phyloP scores from a whole-genome alignment of 495 filamentous ascomycete genomes.

The Penicillium angulare region DNA sequence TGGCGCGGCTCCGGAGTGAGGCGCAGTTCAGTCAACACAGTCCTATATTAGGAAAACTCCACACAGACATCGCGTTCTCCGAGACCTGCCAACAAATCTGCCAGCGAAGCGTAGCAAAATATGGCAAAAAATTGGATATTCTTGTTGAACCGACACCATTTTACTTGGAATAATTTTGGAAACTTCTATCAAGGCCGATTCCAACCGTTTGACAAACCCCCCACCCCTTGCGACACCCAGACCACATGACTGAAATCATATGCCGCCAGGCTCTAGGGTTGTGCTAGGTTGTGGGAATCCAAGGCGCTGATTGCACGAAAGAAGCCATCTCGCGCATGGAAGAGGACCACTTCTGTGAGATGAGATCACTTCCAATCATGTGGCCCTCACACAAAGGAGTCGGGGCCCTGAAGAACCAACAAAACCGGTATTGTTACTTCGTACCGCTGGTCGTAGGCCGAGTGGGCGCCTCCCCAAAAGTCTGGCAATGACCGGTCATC shows the following conservation, averaged over 20 bases:
- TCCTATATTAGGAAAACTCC: conserved; percentile 13
- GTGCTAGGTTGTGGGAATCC: conserved; percentile 9
- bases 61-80: conserved; percentile 7
- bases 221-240: conserved; percentile 4
- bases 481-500: conserved; percentile 18
- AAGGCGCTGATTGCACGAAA: conserved; percentile 14
- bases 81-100: neutral
- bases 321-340: conserved; percentile 5
- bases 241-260: conserved; percentile 31
- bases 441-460: neutral
- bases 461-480: conserved; percentile 24
- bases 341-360: conserved; percentile 14
- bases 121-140: too few species aligned
- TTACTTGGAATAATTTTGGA: neutral
- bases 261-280: conserved; percentile 27
- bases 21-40: conserved; percentile 5
- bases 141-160: neutral
- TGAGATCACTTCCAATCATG: conserved; percentile 18
- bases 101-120: too few species aligned
- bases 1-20: conserved; percentile 16
- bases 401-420: conserved; percentile 12
- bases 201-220: neutral
- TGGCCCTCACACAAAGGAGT: conserved; percentile 2
- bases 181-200: neutral
- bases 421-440: conserved; percentile 4